Base-by-base conservation (phyloP, 306 rosid species). In the Begonia loranthoides region DNA sequence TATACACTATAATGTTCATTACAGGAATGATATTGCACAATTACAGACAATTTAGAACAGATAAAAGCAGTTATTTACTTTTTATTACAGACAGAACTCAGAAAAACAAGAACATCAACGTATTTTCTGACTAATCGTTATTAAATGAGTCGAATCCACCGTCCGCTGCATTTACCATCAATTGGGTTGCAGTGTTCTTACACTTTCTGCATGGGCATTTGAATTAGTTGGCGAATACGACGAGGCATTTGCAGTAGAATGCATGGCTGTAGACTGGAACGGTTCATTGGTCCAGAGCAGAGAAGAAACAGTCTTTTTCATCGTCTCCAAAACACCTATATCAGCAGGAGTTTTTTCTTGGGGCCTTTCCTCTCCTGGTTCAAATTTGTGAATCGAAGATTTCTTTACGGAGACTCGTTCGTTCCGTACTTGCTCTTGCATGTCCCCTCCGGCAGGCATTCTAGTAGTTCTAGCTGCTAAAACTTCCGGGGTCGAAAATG, bases 331-430 rank as follows among this genome's bases (percentile, higher is more conserved):
- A 41, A 90, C 81, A 24, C 95, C 89, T 2, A 59, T 69, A 58
- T 69, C 89, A 38, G 72, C 67, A 1, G 80, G 79, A 60, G 51
- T 50, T 69, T 50, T 75, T 57, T 60, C 64, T 1, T 95, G 90
- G 70, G 90, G 79, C 62, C 81, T 71, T 56, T 71, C 95, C 54
- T 89, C 97, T 12, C 93, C 97, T 1, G 97, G 95, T 68, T 85
- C 94, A 61, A 84, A 63, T 61, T 84, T 84, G 41, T 71, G 76
- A 75, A 76, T 57, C 70, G 85, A 64, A 57, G 84, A 89, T 66
- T 85, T 90, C 62, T 76, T 84, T 62, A 89, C 66, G 0, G 85
- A 79, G 60, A 76, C 82, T 48, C 93, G 95, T 79, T 79, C 81
- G 41, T 88, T 89, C 87, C 86, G 79, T 51, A 60, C 41, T 21